phyloP scores from a whole-genome alignment of 257 asterid genomes.

The Buddleja alternifolia region DNA sequence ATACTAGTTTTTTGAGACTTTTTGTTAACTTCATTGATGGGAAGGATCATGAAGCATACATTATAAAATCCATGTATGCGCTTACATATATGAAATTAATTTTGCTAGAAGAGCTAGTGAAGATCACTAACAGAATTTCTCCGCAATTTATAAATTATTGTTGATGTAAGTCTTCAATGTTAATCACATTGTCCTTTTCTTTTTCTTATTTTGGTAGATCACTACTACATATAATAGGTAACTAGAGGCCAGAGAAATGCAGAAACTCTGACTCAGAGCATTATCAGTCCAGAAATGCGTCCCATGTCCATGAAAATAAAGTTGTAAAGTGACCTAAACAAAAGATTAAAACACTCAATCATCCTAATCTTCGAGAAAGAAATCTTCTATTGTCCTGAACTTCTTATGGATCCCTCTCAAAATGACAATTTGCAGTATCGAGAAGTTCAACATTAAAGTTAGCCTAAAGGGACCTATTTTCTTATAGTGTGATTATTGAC shows the following conservation, averaged over 20 bases:
- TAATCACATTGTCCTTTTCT: too few species aligned
- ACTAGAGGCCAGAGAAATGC: not conserved
- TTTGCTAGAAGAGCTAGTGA: not conserved
- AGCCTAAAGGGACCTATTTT: too few species aligned
- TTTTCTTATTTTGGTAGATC: too few species aligned
- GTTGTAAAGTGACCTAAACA: not conserved
- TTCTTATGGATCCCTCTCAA: too few species aligned
- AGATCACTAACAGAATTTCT: too few species aligned
- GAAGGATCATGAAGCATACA: not conserved
- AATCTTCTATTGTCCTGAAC: not conserved
- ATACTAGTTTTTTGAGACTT: not conserved
- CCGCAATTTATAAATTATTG: too few species aligned
- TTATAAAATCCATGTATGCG: not conserved
- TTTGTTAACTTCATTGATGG: constrained; percentile 8
- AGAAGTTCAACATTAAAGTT: too few species aligned
- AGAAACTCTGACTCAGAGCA: not conserved
- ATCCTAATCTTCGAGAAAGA: not conserved
- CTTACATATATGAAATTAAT: not conserved
- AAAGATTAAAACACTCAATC: not conserved
- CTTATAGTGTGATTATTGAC: not conserved
- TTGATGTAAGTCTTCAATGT: too few species aligned
- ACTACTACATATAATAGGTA: not conserved
- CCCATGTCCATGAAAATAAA: not conserved
- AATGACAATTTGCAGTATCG: too few species aligned
- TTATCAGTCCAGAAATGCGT: too few species aligned